Evolutionary conservation across 106 monocot species (phyloP).

Genomic region (Iris macrosiphon): DNA sequence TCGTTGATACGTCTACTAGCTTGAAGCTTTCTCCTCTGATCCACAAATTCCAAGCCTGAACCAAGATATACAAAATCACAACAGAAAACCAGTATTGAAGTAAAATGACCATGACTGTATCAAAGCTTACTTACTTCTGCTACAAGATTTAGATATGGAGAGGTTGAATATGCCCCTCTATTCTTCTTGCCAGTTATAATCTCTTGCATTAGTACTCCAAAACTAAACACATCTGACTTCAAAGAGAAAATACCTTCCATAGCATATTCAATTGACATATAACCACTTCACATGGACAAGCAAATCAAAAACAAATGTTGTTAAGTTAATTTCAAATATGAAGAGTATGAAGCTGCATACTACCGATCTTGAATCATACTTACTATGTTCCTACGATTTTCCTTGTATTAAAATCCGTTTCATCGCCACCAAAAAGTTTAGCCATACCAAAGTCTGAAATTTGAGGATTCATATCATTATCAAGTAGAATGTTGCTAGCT

Average conservation of each 20-base stretch:
- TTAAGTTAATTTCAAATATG: not conserved
- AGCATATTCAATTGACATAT: slow-evolving; percentile 32
- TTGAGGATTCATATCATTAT: slow-evolving; percentile 4
- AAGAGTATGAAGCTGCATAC: too few species aligned
- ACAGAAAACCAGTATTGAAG: not conserved
- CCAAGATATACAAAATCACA: not conserved
- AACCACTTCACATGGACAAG: slow-evolving; percentile 5
- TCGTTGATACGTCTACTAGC: slow-evolving; percentile 18
- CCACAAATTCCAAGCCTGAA: slow-evolving; percentile 38
- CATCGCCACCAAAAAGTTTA: slow-evolving; percentile 3
- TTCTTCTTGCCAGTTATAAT: slow-evolving; percentile 21
- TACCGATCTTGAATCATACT: not conserved
- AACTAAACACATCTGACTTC: slow-evolving; percentile 31
- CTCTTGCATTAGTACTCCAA: slow-evolving; percentile 24
- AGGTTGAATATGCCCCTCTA: not conserved
- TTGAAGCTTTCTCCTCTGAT: slow-evolving; percentile 13
- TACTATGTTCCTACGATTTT: slow-evolving; percentile 12
- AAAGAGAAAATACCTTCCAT: slow-evolving; percentile 19
- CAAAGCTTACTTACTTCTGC: slow-evolving; percentile 10
- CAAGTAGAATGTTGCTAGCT: slow-evolving; percentile 9
- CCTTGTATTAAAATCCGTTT: not conserved
- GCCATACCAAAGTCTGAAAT: slow-evolving; percentile 17
- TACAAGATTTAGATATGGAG: slow-evolving; percentile 5
- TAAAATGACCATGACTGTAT: not conserved
- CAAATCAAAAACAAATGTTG: not conserved